Conservation (phyloP, 1,139 yeast species). For the Hyphopichia burtonii region DNA sequence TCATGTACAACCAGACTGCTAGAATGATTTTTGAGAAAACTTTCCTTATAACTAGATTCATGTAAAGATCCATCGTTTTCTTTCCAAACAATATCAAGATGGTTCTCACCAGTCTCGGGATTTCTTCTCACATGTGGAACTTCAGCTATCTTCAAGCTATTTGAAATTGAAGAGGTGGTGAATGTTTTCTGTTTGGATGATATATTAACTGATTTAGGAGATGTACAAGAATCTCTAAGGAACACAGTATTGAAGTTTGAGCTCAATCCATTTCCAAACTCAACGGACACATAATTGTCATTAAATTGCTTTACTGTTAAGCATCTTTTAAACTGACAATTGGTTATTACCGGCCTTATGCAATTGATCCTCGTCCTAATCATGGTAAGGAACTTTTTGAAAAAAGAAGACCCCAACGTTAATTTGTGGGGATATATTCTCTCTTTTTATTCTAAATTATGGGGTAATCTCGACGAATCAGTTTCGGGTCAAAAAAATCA, state of each 20-base stretch:
- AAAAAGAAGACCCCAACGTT: too few relatives aligned
- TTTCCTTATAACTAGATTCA: constrained; percentile 41
- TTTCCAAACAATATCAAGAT: constrained; percentile 53
- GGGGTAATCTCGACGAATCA: not conserved
- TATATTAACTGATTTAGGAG: constrained; percentile 52
- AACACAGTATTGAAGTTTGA: constrained; percentile 55
- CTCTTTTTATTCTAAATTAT: too few relatives aligned
- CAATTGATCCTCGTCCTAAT: not conserved
- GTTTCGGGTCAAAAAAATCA: not conserved
- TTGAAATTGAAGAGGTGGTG: constrained; percentile 54
- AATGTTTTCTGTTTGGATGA: constrained; percentile 63
- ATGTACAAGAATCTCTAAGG: constrained; percentile 62
- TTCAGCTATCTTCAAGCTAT: constrained; percentile 19
- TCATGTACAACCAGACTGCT: constrained; percentile 13
- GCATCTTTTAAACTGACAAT: not conserved
- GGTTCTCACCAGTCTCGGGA: constrained; percentile 20
- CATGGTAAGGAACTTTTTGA: not conserved
- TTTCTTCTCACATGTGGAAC: constrained; percentile 27
- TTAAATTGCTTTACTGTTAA: constrained; percentile 10
- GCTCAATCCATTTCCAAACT: constrained; percentile 18
- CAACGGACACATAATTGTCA: constrained; percentile 20
- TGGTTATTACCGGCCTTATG: not conserved
- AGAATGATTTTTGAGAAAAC: constrained; percentile 48
- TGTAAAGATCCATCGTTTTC: constrained; percentile 42
- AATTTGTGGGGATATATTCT: not conserved